phyloP scores from a whole-genome alignment of 108 stramenopile species.

The Cyclotella kingstonii region DNA sequence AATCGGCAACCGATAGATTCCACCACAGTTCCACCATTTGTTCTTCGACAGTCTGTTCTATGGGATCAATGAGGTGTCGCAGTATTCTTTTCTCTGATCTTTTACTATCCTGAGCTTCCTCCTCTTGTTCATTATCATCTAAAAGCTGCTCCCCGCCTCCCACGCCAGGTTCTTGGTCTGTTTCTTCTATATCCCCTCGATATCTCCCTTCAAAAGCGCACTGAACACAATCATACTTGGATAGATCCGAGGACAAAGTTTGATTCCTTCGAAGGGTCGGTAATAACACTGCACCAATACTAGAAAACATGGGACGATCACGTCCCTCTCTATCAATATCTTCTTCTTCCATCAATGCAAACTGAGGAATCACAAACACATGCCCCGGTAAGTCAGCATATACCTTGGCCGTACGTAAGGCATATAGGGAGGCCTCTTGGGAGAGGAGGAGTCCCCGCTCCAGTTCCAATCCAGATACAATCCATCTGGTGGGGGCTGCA shows the following conservation, averaged over 20 bases:
- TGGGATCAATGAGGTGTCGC: no score
- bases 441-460: constrained; percentile 78
- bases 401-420: constrained; percentile 47
- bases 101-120: constrained; percentile 7
- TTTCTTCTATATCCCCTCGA: not conserved
- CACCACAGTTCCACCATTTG: constrained; percentile 61
- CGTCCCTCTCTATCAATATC: constrained; percentile 19
- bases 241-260: constrained; percentile 31
- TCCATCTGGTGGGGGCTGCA: constrained; percentile 78
- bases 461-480: constrained; percentile 72
- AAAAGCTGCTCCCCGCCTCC: constrained; percentile 8
- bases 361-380: constrained; percentile 73
- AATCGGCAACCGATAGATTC: constrained; percentile 48
- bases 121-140: constrained; percentile 14
- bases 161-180: not conserved
- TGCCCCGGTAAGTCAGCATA: constrained; percentile 49
- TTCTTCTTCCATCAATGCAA: constrained; percentile 47
- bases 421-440: constrained; percentile 58
- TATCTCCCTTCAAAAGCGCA: constrained; percentile 9
- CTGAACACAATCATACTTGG: constrained; percentile 38
- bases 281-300: constrained; percentile 31
- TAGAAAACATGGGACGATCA: constrained; percentile 22
- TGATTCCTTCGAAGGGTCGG: constrained; percentile 38
- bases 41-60: constrained; percentile 37
- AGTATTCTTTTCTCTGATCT: constrained; percentile 8